Percentiles rank a stretch among this genome's conserved stretches.
These are phyloP conservation scores for Rhazya stricta DNA, from an alignment of 257 asterid species.

Conservation along the genomic window DNA sequence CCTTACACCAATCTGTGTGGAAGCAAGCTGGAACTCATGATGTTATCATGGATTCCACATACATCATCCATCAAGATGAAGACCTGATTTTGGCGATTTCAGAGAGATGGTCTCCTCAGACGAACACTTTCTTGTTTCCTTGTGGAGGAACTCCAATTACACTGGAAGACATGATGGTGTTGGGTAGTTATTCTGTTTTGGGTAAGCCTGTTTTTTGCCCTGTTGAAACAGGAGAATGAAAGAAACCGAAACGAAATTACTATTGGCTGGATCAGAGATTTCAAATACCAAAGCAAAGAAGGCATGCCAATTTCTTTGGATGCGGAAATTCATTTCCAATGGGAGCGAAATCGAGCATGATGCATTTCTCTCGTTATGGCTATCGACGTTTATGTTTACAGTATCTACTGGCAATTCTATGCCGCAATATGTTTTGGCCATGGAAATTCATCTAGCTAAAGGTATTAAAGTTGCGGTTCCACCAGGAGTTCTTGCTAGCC, in stretches of 20 bases:
- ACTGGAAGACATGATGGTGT: slow-evolving; percentile 33
- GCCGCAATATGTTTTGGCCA: slow-evolving; percentile 13
- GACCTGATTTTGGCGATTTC: slow-evolving; percentile 27
- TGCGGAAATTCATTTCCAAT: slow-evolving; percentile 23
- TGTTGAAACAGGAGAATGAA: slow-evolving; percentile 11
- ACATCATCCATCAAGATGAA: background rate
- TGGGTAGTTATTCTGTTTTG: slow-evolving; percentile 37
- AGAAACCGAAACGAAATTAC: slow-evolving; percentile 1
- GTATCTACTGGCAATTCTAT: slow-evolving; percentile 15
- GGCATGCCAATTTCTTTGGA: slow-evolving; percentile 22
- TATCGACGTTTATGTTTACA: slow-evolving; percentile 27
- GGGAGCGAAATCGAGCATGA: slow-evolving; percentile 33
- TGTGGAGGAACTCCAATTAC: slow-evolving; percentile 52
- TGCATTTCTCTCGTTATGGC: slow-evolving; percentile 42
- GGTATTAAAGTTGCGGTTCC: slow-evolving; percentile 38
- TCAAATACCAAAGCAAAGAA: background rate
- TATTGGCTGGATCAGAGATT: background rate
- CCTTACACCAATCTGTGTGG: slow-evolving; percentile 22
- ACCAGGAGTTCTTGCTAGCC: slow-evolving; percentile 30
- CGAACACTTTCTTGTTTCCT: slow-evolving; percentile 37
- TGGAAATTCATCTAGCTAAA: slow-evolving; percentile 32
- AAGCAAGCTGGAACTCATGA: slow-evolving; percentile 26
- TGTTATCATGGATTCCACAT: slow-evolving; percentile 19
- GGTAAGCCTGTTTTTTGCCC: slow-evolving; percentile 29
- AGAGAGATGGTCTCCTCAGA: slow-evolving; percentile 36